Percentiles rank a stretch among this genome's conserved stretches.
Evolutionary conservation across 345 rosid genomes (phyloP).

Genomic region (Aquilaria yunnanensis): DNA sequence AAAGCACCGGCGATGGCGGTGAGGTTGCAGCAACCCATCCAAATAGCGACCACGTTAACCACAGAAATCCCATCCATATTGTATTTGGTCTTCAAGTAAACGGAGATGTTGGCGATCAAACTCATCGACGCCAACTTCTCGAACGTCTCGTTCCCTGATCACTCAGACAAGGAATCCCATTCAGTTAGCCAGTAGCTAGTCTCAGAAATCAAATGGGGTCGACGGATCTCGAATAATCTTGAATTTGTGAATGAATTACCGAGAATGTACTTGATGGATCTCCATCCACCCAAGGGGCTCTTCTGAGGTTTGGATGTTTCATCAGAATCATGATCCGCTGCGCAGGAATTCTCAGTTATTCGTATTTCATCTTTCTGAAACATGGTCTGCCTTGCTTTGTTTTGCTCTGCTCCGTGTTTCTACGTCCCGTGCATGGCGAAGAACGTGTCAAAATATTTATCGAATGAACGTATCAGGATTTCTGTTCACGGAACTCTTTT

Average conservation of each 20-base stretch:
- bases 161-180: neutral
- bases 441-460: too few relatives aligned
- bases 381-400: too few relatives aligned
- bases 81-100: constrained; percentile 43
- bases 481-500: too few relatives aligned
- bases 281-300: constrained; percentile 30
- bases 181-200: neutral
- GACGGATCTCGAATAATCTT: neutral
- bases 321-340: too few relatives aligned
- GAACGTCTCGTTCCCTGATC: constrained; percentile 51
- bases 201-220: neutral
- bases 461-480: too few relatives aligned
- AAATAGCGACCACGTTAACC: constrained; percentile 44
- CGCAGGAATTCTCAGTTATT: too few relatives aligned
- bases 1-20: constrained; percentile 51
- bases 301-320: too few relatives aligned
- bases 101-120: constrained; percentile 39
- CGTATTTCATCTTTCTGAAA: too few relatives aligned
- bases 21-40: constrained; percentile 51
- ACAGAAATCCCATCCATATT: constrained; percentile 46
- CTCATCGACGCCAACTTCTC: constrained; percentile 72
- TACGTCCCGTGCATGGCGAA: too few relatives aligned
- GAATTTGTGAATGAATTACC: constrained; percentile 12
- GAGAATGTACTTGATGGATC: constrained; percentile 33
- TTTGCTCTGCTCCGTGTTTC: too few relatives aligned